Evolutionary conservation across 2,329 filamentous ascomycete genomes (phyloP).

Genomic region (Chrysosporium keratinophilum): DNA sequence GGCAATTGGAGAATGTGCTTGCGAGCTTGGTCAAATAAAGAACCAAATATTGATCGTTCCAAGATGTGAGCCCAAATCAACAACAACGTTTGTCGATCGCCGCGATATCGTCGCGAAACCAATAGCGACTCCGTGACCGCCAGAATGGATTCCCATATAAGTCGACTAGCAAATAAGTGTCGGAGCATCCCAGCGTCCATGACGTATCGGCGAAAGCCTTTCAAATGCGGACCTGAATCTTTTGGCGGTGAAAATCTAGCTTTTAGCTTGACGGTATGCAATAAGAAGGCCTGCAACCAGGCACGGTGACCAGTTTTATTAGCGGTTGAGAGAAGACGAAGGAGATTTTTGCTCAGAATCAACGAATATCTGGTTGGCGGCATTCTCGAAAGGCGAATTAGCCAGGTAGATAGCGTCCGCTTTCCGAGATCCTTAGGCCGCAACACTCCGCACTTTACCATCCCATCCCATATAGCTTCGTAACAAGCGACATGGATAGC

Average conservation of each 20-base stretch:
- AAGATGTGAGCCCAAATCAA: conserved; percentile 24
- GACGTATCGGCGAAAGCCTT: conserved; percentile 7
- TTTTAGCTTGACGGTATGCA: conserved; percentile 1
- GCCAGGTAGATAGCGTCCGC: conserved; percentile 25
- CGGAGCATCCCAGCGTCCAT: conserved; percentile 18
- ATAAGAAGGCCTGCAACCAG: neutral
- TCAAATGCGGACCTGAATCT: neutral
- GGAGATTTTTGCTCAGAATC: conserved; percentile 24
- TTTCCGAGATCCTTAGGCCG: conserved; percentile 26
- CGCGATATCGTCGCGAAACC: conserved; percentile 17
- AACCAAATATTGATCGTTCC: neutral
- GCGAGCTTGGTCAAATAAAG: neutral
- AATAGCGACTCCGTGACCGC: conserved; percentile 26
- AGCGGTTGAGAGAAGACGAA: conserved; percentile 17
- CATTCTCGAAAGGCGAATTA: conserved; percentile 22
- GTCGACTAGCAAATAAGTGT: conserved; percentile 19
- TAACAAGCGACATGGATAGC: conserved; percentile 20
- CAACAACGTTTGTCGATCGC: conserved; percentile 19
- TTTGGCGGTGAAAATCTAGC: neutral
- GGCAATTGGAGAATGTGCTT: neutral
- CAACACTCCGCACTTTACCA: conserved; percentile 29
- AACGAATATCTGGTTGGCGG: conserved; percentile 15
- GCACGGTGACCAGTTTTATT: neutral
- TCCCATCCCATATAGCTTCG: conserved; percentile 29
- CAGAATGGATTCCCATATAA: conserved; percentile 24